Evolutionary conservation across 805 yeast species (phyloP), one percentile per base, ranked within the genome.

Genomic region (Sugiyamaella chiloensis): DNA sequence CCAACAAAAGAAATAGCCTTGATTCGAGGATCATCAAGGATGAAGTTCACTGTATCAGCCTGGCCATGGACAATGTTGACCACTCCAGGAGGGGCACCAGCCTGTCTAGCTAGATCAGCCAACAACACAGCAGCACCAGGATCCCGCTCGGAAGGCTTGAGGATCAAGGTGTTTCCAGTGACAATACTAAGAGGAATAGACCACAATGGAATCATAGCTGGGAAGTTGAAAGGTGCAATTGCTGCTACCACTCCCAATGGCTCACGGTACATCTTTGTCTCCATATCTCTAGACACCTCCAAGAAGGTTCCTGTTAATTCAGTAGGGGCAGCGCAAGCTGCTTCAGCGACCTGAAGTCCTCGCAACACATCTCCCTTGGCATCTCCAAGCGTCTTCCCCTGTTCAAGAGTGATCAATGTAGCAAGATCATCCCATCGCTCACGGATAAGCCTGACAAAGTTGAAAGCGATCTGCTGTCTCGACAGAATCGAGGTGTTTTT

Each of bases 141-240:
- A 52, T 84, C 87, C 48, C 87, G 68, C 70, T 84, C 91, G 45
- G 85, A 66, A 32, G 82, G 82, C 69, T 84, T 84, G 62, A 85
- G 68, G 32, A 84, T 79, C 29, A 83, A 75, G 34, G 88, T 80
- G 71, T 84, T 85, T 54, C 91, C 91, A 19, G 88, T 82, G 41
- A 76, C 84, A 49, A 81, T 70, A 11, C 77, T 69, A 54, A 81
- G 70, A 5, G 86, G 86, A 47, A 80, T 67, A 23, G 81, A 73
- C 86, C 86, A 80, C 56, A 80, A 70, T 7, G 84, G 84, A 56
- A 85, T 86, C 91, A 84, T 84, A 37, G 87, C 90, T 21, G 91
- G 91, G 78, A 84, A 84, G 69, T 84, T 84, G 72, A 84, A 84
- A 17, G 91, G 91, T 54, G 85, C 79, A 59, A 84, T 85, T 20